A percentile compares a stretch with the other conserved stretches of the same genome.
Evolutionary conservation across 257 asterid genomes (phyloP).

Genomic region (Handroanthus guayacan): DNA sequence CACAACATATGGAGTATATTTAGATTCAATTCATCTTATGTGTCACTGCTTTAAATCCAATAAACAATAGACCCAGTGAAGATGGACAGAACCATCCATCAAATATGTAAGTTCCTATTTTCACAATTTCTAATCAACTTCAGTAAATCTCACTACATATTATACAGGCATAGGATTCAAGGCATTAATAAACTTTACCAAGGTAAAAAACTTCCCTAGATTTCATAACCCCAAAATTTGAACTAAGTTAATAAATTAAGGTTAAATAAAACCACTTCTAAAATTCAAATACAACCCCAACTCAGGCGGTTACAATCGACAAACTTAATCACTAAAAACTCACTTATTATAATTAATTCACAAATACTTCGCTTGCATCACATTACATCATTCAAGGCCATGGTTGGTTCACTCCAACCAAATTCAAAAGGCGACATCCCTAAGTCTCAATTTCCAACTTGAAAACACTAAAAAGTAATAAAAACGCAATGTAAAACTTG

Average conservation of each 20-base stretch:
- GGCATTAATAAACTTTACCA: not conserved
- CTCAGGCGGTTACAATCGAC: constrained; percentile 18
- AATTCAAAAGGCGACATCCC: not conserved
- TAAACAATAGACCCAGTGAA: constrained; percentile 4
- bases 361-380: constrained; percentile 12
- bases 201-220: constrained; percentile 7
- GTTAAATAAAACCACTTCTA: constrained; percentile 16
- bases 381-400: not conserved
- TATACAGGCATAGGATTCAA: not conserved
- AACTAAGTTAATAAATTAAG: constrained; percentile 26
- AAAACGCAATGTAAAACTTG: not conserved
- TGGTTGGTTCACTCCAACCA: not conserved
- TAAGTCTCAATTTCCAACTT: constrained; percentile 8
- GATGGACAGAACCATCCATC: not conserved
- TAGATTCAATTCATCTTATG: not conserved
- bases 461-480: not conserved
- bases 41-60: constrained; percentile 26
- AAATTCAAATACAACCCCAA: constrained; percentile 12
- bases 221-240: constrained; percentile 11
- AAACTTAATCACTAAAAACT: not conserved
- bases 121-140: constrained; percentile 9
- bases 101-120: constrained; percentile 5
- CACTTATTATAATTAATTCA: constrained; percentile 14
- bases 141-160: not conserved
- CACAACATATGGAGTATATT: constrained; percentile 8